Evolutionary conservation across 2,329 filamentous ascomycete genomes (phyloP).

Genomic region (Tolypocladium pustulatum): DNA sequence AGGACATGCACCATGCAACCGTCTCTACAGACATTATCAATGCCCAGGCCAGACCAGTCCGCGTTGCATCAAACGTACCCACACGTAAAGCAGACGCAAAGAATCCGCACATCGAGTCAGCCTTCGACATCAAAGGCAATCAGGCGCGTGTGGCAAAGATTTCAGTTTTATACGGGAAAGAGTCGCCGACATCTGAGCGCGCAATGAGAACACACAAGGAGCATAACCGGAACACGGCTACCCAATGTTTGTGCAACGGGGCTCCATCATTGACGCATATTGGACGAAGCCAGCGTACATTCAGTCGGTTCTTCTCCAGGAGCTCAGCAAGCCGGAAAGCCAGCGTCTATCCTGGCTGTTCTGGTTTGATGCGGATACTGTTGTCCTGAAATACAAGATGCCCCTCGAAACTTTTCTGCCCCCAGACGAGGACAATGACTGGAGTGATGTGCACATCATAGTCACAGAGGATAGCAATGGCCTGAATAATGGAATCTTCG

Average conservation of each 20-base stretch:
- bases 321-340: not conserved
- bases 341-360: not conserved
- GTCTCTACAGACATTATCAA: not conserved
- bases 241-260: not conserved
- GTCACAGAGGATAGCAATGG: not conserved
- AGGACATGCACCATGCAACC: not conserved
- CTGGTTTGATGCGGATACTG: not conserved
- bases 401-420: not conserved
- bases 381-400: not conserved
- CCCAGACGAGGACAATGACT: not conserved
- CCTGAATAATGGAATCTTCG: not conserved
- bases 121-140: no score
- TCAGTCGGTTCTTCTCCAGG: not conserved
- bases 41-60: not conserved
- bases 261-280: not conserved
- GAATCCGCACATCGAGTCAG: not conserved
- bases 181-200: not conserved
- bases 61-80: not conserved
- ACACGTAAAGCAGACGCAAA: not conserved
- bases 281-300: not conserved
- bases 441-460: not conserved
- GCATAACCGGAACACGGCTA: not conserved
- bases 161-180: not conserved
- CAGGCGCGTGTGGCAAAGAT: not conserved
- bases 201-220: not conserved